Conservation (phyloP, 257 asterid species). For the Forsythia viridissima region DNA sequence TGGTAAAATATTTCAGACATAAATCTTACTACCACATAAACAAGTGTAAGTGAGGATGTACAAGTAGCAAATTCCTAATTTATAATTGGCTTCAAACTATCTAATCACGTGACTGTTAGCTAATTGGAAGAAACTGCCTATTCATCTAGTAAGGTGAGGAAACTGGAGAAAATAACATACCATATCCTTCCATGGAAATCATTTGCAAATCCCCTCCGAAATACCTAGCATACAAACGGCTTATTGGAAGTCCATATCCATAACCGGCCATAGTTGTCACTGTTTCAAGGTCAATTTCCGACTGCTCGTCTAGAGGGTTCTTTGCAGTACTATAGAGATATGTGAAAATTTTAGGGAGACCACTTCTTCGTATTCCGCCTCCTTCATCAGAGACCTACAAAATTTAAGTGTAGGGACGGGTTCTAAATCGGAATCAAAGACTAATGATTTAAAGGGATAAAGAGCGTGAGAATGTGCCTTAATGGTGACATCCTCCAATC, state of each 20-base stretch:
- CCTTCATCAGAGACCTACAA: conserved; percentile 86
- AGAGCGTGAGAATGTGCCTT: conserved; percentile 47
- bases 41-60: too few relatives aligned
- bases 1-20: too few relatives aligned
- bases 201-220: conserved; percentile 95
- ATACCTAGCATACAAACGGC: conserved; percentile 90
- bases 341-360: conserved; percentile 82
- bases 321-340: conserved; percentile 90
- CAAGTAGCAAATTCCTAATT: too few relatives aligned
- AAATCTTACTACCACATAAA: too few relatives aligned
- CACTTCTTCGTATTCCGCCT: conserved; percentile 93
- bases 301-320: conserved; percentile 68
- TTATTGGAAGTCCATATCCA: conserved; percentile 93
- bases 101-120: too few relatives aligned
- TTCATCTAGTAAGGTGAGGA: background rate
- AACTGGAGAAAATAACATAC: conserved; percentile 34
- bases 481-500: conserved; percentile 91
- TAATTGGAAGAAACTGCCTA: too few relatives aligned
- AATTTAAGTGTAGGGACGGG: too few relatives aligned
- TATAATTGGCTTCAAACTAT: too few relatives aligned
- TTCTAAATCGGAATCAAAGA: too few relatives aligned
- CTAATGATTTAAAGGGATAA: too few relatives aligned
- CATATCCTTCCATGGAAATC: conserved; percentile 98
- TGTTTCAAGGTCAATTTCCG: conserved; percentile 61
- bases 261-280: conserved; percentile 86